Percentiles rank a stretch among this genome's conserved stretches.
Evolutionary conservation across 345 rosid genomes (phyloP).

Genomic region (Iberis pinnata): DNA sequence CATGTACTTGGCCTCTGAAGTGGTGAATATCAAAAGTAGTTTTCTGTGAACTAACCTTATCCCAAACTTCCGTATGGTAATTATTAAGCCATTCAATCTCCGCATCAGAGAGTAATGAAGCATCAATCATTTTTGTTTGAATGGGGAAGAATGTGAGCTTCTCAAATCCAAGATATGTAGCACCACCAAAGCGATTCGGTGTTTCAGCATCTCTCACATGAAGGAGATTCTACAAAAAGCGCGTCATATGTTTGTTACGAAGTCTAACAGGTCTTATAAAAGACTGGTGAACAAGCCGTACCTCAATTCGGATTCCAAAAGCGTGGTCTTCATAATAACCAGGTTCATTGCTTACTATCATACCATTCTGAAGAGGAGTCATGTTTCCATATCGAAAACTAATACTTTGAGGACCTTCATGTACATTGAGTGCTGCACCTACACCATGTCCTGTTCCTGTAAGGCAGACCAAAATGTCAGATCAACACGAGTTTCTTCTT

Average conservation of each 20-base stretch:
- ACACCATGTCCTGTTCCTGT: slow-evolving; percentile 97
- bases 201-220: slow-evolving; percentile 59
- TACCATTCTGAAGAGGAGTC: slow-evolving; percentile 73
- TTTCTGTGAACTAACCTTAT: slow-evolving; percentile 51
- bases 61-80: slow-evolving; percentile 89
- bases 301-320: slow-evolving; percentile 97
- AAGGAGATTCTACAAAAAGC: slow-evolving; percentile 66
- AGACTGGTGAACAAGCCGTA: slow-evolving; percentile 27
- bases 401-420: slow-evolving; percentile 97
- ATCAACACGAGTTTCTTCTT: slow-evolving; percentile 7
- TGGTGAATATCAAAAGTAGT: neutral
- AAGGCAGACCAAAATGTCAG: slow-evolving; percentile 21
- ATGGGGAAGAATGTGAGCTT: slow-evolving; percentile 74
- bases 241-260: neutral
- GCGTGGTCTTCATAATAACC: slow-evolving; percentile 97
- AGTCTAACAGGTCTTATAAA: slow-evolving; percentile 6
- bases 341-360: slow-evolving; percentile 97
- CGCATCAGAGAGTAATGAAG: slow-evolving; percentile 46
- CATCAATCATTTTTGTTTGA: slow-evolving; percentile 71
- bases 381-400: slow-evolving; percentile 82
- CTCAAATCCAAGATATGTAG: slow-evolving; percentile 71
- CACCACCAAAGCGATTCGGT: slow-evolving; percentile 77
- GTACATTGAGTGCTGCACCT: slow-evolving; percentile 93
- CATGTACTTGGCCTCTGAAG: no score
- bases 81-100: slow-evolving; percentile 77